Evolutionary conservation across 169 alveolate genomes (phyloP), one percentile per base, ranked within the genome.

Genomic region (Perkinsus olseni): DNA sequence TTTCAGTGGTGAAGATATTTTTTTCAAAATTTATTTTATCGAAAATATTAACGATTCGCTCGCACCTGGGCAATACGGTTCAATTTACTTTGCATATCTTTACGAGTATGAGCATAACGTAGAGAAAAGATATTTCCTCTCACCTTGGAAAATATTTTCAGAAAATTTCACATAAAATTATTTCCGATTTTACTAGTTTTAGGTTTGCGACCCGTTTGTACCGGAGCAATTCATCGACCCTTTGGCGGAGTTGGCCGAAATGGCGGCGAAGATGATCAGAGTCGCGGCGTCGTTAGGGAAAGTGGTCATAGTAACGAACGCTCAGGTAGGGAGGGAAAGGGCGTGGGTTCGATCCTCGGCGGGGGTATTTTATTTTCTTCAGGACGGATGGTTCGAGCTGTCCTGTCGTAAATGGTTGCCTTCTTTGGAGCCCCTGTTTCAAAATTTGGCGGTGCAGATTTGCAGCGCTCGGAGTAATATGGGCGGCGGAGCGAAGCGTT

Each of bases 291-390:
- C 74, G n/a, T 20, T 91, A 45, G 93, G 74, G 31, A 37, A 39
- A 8, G 93, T 91, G 38, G 93, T 91, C n/a, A 91, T 91, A 8
- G 93, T 91, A 6, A 91, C 93, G 17, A 91, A 91, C 74, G 93
- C 93, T 13, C 82, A 91, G 62, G 62, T 51, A 40, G 50, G 50
- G 50, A 40, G 50, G 50, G 50, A 40, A 40, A 40, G 50, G 50
- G 3, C 3, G 50, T 40, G 50, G 50, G 50, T 40, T 40, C 50
- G 50, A 40, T 40, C 50, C 50, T 11, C 40, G 91, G n/a, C n/a
- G n/a, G n/a, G n/a, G n/a, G n/a, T n/a, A n/a, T n/a, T n/a, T n/a
- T n/a, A n/a, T 62, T 62, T 24, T 28, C 31, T 24, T 62, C 82
- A 62, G 82, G 82, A 62, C 0, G 82, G 93, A 13, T 91, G 93